A percentile compares a stretch with the other conserved stretches of the same genome.
Evolutionary conservation across 768 basidiomycete species (phyloP).

Genomic region (Lentinula detonsa): DNA sequence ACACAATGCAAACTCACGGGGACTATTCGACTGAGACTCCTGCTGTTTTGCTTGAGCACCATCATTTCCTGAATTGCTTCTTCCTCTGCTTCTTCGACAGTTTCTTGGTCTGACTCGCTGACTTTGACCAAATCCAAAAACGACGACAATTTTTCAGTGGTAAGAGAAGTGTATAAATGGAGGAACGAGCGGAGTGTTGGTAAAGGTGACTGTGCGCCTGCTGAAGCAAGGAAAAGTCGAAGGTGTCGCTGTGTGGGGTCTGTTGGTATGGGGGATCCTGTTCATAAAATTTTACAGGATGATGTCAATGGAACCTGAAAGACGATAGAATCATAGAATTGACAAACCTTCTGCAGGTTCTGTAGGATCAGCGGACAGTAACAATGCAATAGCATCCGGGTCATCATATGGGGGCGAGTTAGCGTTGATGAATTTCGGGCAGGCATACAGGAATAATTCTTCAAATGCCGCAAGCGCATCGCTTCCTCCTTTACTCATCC

Average conservation of each 20-base stretch:
- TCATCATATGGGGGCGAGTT: conserved; percentile 95
- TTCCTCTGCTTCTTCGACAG: conserved; percentile 45
- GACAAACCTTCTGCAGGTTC: conserved; percentile 21
- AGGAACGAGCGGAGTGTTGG: conserved; percentile 88
- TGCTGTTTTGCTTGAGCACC: conserved; percentile 87
- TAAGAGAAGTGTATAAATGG: conserved; percentile 92
- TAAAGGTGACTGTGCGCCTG: conserved; percentile 67
- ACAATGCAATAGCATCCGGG: conserved; percentile 46
- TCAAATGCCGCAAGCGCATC: conserved; percentile 79
- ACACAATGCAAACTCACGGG: conserved; percentile 28
- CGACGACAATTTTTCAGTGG: conserved; percentile 83
- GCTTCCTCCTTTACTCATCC: conserved; percentile 76
- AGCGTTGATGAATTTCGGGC: conserved; percentile 94
- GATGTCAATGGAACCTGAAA: not conserved
- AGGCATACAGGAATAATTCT: conserved; percentile 91
- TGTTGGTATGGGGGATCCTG: conserved; percentile 21
- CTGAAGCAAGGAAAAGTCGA: conserved; percentile 77
- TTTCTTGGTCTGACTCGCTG: not conserved
- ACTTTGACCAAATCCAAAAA: conserved; percentile 50
- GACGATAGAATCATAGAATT: not conserved
- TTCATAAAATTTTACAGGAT: not conserved
- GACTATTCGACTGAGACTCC: conserved; percentile 62
- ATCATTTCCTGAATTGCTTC: conserved; percentile 95
- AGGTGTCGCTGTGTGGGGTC: conserved; percentile 87
- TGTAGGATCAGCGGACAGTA: conserved; percentile 33